Evolutionary conservation across 768 basidiomycete species (phyloP).

Genomic region (Psilocybe subaeruginosa): DNA sequence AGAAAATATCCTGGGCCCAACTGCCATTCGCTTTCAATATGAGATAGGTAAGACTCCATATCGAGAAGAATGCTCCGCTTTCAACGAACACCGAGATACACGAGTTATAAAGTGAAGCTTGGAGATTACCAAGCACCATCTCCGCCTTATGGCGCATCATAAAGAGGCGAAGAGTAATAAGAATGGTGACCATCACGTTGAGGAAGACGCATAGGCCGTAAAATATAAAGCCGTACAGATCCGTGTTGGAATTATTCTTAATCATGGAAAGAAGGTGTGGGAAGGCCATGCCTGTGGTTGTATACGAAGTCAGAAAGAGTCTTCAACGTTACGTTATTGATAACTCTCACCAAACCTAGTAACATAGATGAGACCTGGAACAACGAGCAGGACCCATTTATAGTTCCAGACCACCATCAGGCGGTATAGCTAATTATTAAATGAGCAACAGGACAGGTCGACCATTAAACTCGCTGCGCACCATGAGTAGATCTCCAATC

Average conservation of each 20-base stretch:
- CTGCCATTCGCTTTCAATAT: slow-evolving; percentile 24
- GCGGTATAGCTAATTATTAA: slow-evolving; percentile 31
- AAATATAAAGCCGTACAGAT: slow-evolving; percentile 26
- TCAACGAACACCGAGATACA: slow-evolving; percentile 39
- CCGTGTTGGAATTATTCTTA: slow-evolving; percentile 8
- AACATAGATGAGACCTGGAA: slow-evolving; percentile 33
- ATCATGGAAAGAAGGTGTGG: slow-evolving; percentile 33
- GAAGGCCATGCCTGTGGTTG: slow-evolving; percentile 32
- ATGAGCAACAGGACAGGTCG: neutral
- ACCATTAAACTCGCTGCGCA: slow-evolving; percentile 12
- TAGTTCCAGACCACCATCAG: slow-evolving; percentile 37
- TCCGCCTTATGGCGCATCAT: slow-evolving; percentile 36
- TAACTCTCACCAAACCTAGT: slow-evolving; percentile 31
- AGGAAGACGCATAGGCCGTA: slow-evolving; percentile 32
- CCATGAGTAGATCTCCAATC: slow-evolving; percentile 40
- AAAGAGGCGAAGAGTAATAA: slow-evolving; percentile 33
- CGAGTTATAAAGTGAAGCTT: slow-evolving; percentile 41
- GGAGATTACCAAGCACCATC: slow-evolving; percentile 35
- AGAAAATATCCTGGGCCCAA: slow-evolving; percentile 33
- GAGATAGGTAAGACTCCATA: slow-evolving; percentile 35
- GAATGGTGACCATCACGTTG: slow-evolving; percentile 31
- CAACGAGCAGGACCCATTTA: slow-evolving; percentile 28
- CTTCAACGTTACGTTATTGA: neutral
- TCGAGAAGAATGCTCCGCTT: slow-evolving; percentile 39
- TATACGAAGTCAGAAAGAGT: neutral